Conservation (phyloP, 257 asterid species). For the Solanum bulbocastanum region DNA sequence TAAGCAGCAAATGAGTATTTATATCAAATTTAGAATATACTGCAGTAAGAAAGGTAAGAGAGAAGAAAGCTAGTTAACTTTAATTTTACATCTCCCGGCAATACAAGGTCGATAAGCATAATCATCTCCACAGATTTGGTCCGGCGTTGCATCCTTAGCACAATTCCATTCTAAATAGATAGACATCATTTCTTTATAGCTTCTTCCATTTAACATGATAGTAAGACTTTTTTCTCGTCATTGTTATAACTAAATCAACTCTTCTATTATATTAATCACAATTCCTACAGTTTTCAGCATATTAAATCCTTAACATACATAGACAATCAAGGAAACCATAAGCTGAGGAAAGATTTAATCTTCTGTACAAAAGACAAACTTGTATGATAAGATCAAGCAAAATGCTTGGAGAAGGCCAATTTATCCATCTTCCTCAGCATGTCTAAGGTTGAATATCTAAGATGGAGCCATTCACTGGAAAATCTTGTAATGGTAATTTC, state of each 20-base stretch:
- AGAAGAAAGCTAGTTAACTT: background rate
- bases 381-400: too few relatives aligned
- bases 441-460: background rate
- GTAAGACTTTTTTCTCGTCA: background rate
- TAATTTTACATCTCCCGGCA: background rate
- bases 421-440: background rate
- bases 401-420: background rate
- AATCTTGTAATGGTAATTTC: background rate
- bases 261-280: background rate
- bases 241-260: background rate
- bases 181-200: background rate
- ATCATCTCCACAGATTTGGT: background rate
- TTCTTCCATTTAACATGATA: background rate
- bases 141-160: background rate
- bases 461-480: background rate
- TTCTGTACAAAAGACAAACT: background rate
- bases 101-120: background rate
- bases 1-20: background rate
- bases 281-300: background rate
- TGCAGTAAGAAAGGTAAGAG: background rate
- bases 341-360: background rate
- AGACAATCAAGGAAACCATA: background rate
- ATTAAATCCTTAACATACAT: background rate
- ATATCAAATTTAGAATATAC: background rate
- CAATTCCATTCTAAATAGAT: background rate